These are phyloP conservation scores for Penicillium carneum DNA, from an alignment of 2,329 filamentous ascomycete species.

Conservation along the genomic window DNA sequence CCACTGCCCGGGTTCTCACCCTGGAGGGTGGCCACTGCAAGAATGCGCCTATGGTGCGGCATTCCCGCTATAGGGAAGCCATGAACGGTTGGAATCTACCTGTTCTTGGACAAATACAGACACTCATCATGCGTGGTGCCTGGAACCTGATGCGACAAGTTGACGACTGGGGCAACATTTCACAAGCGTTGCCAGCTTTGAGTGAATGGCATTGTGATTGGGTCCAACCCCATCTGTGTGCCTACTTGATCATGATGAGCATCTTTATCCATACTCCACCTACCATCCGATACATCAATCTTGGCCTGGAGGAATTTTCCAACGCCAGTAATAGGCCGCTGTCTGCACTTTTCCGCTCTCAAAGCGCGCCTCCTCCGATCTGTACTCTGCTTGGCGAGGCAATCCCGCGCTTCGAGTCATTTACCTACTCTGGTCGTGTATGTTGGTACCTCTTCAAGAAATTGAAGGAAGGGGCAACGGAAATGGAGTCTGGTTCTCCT, in stretches of 20 bases:
- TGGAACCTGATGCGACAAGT: slow-evolving; percentile 76
- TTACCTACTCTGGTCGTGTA: slow-evolving; percentile 75
- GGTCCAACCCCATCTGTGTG: slow-evolving; percentile 76
- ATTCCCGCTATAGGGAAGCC: slow-evolving; percentile 52
- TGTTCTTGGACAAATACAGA: slow-evolving; percentile 65
- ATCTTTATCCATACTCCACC: slow-evolving; percentile 66
- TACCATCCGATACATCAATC: slow-evolving; percentile 68
- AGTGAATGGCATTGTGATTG: slow-evolving; percentile 62
- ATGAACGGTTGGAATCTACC: slow-evolving; percentile 45
- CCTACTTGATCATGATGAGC: slow-evolving; percentile 72
- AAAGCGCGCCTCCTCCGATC: slow-evolving; percentile 67
- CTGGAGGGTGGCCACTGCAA: slow-evolving; percentile 79
- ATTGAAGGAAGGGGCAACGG: slow-evolving; percentile 58
- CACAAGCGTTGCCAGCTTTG: slow-evolving; percentile 69
- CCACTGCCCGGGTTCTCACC: slow-evolving; percentile 70
- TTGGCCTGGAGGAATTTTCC: slow-evolving; percentile 76
- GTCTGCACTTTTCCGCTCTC: slow-evolving; percentile 45
- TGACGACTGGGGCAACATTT: slow-evolving; percentile 68
- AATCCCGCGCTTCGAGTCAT: slow-evolving; percentile 68
- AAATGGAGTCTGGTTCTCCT: slow-evolving; percentile 29
- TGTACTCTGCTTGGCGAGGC: slow-evolving; percentile 69
- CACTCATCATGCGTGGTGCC: slow-evolving; percentile 75
- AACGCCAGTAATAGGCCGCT: slow-evolving; percentile 63
- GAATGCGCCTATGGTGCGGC: slow-evolving; percentile 72
- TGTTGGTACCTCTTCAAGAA: slow-evolving; percentile 73